A percentile compares a stretch with the other conserved stretches of the same genome.
Evolutionary conservation across 2,329 filamentous ascomycete genomes (phyloP).

Genomic region (Lojkania enalia): DNA sequence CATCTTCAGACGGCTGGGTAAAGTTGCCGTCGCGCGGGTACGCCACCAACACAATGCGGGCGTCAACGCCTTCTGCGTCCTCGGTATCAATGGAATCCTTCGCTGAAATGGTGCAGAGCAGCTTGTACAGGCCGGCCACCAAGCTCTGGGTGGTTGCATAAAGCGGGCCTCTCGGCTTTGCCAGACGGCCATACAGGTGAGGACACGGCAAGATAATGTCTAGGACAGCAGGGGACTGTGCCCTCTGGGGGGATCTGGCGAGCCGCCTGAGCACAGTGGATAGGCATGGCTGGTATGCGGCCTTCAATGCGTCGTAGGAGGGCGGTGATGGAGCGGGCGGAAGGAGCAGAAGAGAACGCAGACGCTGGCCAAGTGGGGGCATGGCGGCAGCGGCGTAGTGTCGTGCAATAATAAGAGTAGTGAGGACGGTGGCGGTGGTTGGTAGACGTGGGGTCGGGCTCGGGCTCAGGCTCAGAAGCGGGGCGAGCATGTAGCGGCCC

Average conservation of each 20-base stretch:
- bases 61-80: constrained; percentile 73
- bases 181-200: constrained; percentile 58
- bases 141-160: constrained; percentile 75
- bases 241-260: constrained; percentile 32
- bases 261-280: constrained; percentile 48
- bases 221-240: constrained; percentile 47
- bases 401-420: constrained; percentile 13
- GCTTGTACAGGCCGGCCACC: constrained; percentile 75
- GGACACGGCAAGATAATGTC: constrained; percentile 67
- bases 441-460: constrained; percentile 3
- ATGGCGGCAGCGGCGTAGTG: constrained; percentile 29
- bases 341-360: constrained; percentile 47
- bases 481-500: not conserved
- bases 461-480: not conserved
- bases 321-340: constrained; percentile 49
- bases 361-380: constrained; percentile 26
- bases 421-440: too few species aligned
- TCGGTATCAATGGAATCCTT: constrained; percentile 64
- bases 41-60: constrained; percentile 73
- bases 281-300: constrained; percentile 49
- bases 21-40: constrained; percentile 49
- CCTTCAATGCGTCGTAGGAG: constrained; percentile 47
- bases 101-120: constrained; percentile 73
- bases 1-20: constrained; percentile 22
- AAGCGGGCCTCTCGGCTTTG: constrained; percentile 57